Evolutionary conservation across 305 asterid species (phyloP), one percentile per base, ranked within the genome.

Genomic region (Caryopteris hybrid): DNA sequence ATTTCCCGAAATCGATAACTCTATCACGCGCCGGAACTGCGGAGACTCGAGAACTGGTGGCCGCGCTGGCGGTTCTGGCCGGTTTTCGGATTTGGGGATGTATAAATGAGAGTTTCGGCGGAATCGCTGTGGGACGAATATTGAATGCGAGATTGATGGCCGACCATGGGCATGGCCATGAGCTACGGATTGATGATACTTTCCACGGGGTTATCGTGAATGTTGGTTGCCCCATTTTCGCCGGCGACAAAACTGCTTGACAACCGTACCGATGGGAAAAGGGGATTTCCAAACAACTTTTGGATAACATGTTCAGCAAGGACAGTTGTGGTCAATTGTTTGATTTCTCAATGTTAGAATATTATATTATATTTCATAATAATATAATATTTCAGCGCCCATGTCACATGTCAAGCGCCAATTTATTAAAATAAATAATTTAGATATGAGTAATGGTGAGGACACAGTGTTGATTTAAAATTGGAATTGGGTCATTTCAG

Each of bases 1-100:
- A 72, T 77, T 83, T 91, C 0, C 96, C 96, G 66, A 91, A 87
- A 59, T 83, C 92, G 34, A 89, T 82, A 11, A 78, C 72, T 68
- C 86, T 76, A 78, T 91, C 96, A 20, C 94, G 76, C 0, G 92
- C 90, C 36, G 88, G 84, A 36, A 68, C 47, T 20, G 45, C 66
- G 9, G 75, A 62, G 16, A 21, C 31, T 16, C 58, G 64, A 11
- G 45, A 17, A 8, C 8, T 20, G 1, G 33, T 11, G 64, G 61
- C 51, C 39, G 61, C 25, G 76, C 31, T 34, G 48, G 6, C n/a
- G 64, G 21, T 62, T 54, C 61, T 57, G 64, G 39, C 21, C 12
- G 56, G 57, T 25, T 16, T 52, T 17, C 61, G 75, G 56, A 6
- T 23, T 39, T 25, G 51, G 41, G 61, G 39, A 27, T 22, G 52